These are phyloP conservation scores for Apostasia ramifera DNA, from an alignment of 106 monocot genomes.

Conservation along the genomic window DNA sequence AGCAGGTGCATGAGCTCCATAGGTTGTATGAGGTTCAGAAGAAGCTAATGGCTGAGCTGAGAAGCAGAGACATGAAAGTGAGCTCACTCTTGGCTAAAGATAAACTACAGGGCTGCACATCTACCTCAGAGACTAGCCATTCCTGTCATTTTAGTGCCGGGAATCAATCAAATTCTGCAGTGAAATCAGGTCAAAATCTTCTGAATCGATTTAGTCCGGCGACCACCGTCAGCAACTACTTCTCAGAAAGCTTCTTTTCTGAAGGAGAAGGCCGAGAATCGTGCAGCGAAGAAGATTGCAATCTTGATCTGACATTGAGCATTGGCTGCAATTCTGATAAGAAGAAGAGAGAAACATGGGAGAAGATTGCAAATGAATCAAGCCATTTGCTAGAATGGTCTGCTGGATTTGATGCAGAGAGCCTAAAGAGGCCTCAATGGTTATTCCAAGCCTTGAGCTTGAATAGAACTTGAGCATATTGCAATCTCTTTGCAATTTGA, in stretches of 20 bases:
- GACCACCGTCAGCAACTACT: background rate
- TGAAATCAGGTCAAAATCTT: constrained; percentile 4
- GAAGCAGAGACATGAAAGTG: constrained; percentile 10
- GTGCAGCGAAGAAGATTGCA: constrained; percentile 28
- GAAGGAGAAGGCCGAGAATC: constrained; percentile 3
- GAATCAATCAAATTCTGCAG: background rate
- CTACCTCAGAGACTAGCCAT: constrained; percentile 27
- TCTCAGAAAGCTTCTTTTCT: background rate
- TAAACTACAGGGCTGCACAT: constrained; percentile 16
- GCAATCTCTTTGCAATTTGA: too few species aligned
- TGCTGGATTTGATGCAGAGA: constrained; percentile 14
- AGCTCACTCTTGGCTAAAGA: constrained; percentile 1
- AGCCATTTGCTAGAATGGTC: constrained; percentile 4
- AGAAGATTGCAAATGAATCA: constrained; percentile 2
- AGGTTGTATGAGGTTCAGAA: constrained; percentile 53
- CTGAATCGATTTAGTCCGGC: background rate
- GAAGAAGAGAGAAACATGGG: constrained; percentile 20
- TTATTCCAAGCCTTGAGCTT: constrained; percentile 23
- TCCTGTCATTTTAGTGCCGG: constrained; percentile 11
- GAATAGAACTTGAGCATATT: constrained; percentile 15
- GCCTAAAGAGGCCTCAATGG: constrained; percentile 24
- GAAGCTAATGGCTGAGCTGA: constrained; percentile 30
- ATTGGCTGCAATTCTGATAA: constrained; percentile 27
- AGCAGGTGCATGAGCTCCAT: constrained; percentile 57
- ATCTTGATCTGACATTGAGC: constrained; percentile 48